Evolutionary conservation across 129 eudicot species (phyloP).

Genomic region (Tagetes erecta): DNA sequence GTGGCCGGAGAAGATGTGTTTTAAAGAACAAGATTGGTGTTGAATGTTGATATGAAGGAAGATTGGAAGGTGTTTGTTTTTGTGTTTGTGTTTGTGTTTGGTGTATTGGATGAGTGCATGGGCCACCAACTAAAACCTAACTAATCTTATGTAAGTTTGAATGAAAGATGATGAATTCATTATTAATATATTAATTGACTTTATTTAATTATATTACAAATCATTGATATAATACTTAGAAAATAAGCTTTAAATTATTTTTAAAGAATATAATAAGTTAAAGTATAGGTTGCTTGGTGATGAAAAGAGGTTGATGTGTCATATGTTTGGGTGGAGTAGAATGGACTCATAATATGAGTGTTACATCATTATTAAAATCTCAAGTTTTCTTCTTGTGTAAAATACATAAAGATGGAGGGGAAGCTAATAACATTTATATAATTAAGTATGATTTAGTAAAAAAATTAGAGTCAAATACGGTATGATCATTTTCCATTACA

Average conservation of each 20-base stretch:
- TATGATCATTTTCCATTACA: too few relatives aligned
- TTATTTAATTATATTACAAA: background rate
- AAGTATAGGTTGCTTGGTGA: constrained; percentile 35
- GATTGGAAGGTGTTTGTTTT: too few relatives aligned
- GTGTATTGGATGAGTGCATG: constrained; percentile 50
- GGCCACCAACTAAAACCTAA: constrained; percentile 63
- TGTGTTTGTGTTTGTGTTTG: background rate
- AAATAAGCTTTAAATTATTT: too few relatives aligned
- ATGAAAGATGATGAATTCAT: background rate
- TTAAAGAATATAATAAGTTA: background rate
- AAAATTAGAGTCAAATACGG: too few relatives aligned
- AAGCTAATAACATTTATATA: background rate
- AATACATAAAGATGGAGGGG: background rate
- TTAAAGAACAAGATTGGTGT: background rate
- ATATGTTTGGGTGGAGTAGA: constrained; percentile 39
- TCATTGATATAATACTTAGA: background rate
- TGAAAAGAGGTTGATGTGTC: constrained; percentile 37
- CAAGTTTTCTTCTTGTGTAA: background rate
- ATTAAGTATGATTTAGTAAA: too few relatives aligned
- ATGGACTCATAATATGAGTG: constrained; percentile 31
- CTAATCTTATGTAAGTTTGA: constrained; percentile 32
- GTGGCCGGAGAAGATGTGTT: background rate
- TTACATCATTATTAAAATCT: background rate
- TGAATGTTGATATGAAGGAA: constrained; percentile 27
- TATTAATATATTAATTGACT: background rate